Evolutionary conservation across 441 rosid species (phyloP), one percentile per base, ranked within the genome.

Genomic region (Erodium moschatum): DNA sequence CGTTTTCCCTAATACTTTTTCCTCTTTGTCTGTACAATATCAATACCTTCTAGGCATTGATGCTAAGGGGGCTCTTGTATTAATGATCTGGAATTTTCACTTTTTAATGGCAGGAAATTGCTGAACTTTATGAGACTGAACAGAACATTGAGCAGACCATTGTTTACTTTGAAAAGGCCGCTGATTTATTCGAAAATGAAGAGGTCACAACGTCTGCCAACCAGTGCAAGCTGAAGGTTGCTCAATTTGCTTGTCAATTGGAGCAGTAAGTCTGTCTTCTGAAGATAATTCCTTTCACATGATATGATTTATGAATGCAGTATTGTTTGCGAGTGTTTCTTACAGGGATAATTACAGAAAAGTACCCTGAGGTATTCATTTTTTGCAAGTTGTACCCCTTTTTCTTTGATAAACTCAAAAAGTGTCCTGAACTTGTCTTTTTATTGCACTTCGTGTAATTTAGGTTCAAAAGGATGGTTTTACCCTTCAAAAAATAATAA

Each of bases 191-290:
- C 77, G 91, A 87, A 74, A 88, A 84, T 75, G 99, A 95, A 82
- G 97, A 95, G 73, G 90, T 86, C 46, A 86, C 86, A 42, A 84
- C 97, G 72, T 81, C 97, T 81, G 99, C 99, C 73, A 95, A 95
- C 78, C 97, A 95, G 78, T 92, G 99, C 90, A 95, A 81, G 82
- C 96, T 82, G 74, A 95, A 95, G 85, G 97, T 95, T 73, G 97
- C 97, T 20, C 95, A 92, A 73, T 90, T 82, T 81, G 90, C 98
- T 73, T 89, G 93, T 67, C 90, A 89, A 77, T 72, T 91, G 75
- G 96, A 84, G 77, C 89, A 83, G 97, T 94, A 87, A 84, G 89
- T 6, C 64, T 16, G 19, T 54, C 19, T n/a, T 52, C 48, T 42
- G 10, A 42, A 42, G 48, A 42, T 10, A 42, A 42, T 42, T 9